These are phyloP conservation scores for Hermanozyma aechmeae DNA, from an alignment of 805 yeast genomes.

Conservation along the genomic window DNA sequence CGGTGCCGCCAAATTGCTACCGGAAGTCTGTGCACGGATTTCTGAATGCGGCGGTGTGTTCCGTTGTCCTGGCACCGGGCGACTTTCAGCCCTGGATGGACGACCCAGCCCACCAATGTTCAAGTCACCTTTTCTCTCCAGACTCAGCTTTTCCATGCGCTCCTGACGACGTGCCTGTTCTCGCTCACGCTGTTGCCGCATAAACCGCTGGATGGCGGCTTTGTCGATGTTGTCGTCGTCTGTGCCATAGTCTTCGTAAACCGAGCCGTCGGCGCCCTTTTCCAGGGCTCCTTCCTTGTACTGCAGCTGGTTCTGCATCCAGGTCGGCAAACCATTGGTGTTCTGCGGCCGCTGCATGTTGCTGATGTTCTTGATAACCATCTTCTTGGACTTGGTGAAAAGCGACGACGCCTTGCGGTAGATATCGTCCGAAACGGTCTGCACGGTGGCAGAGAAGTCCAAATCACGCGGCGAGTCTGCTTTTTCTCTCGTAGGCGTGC, in stretches of 20 bases:
- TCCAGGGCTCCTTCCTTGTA: conserved; percentile 35
- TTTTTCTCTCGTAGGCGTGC: conserved; percentile 1
- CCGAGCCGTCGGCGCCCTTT: conserved; percentile 20
- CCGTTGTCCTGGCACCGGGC: no score
- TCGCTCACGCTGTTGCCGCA: conserved; percentile 27
- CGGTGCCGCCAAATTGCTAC: no score
- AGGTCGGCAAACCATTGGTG: conserved; percentile 44
- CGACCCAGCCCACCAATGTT: no score
- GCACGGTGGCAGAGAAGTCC: conserved; percentile 29
- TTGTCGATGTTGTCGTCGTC: conserved; percentile 38
- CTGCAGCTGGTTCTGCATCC: conserved; percentile 59
- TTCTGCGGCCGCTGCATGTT: conserved; percentile 32
- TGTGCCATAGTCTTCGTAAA: conserved; percentile 34
- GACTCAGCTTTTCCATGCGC: conserved; percentile 8
- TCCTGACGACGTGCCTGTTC: conserved; percentile 25
- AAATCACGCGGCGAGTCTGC: conserved; percentile 11
- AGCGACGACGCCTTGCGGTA: conserved; percentile 51
- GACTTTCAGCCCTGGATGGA: no score
- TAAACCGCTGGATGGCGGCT: conserved; percentile 30
- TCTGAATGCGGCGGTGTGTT: no score
- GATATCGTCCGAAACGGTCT: conserved; percentile 47
- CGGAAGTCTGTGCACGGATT: no score
- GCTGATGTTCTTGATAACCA: conserved; percentile 54
- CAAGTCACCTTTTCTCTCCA: no score
- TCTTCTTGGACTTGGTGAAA: conserved; percentile 49